A percentile compares a stretch with the other conserved stretches of the same genome.
Conservation (phyloP, 139 green algal genomes). For the Medakamo hakoo region DNA sequence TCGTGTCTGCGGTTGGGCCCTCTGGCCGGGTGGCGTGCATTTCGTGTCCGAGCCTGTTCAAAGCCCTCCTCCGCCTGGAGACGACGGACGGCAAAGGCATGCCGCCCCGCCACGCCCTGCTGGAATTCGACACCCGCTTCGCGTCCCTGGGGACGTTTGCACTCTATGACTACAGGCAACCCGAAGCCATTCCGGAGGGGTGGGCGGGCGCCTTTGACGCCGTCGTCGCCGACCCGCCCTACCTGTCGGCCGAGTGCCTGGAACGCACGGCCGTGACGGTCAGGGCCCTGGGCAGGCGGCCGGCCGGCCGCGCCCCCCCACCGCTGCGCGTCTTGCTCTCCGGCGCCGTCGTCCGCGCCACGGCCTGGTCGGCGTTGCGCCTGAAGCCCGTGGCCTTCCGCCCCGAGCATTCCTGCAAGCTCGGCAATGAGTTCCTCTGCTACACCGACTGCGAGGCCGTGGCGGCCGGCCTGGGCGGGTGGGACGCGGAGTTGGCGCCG, state of each 20-base stretch:
- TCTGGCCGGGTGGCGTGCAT: constrained; percentile 18
- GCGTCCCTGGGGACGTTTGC: constrained; percentile 19
- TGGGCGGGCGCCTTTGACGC: constrained; percentile 17
- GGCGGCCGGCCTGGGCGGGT: constrained; percentile 2
- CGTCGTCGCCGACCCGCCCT: constrained; percentile 33
- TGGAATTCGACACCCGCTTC: constrained; percentile 36
- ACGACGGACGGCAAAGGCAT: not conserved
- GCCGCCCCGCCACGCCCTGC: no score
- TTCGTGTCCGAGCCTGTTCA: constrained; percentile 25
- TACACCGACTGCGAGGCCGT: constrained; percentile 16
- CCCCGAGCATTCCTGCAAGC: constrained; percentile 23
- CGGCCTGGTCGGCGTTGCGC: constrained; percentile 6
- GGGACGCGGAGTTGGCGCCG: constrained; percentile 1
- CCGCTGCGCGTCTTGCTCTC: constrained; percentile 8
- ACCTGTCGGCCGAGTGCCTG: constrained; percentile 32
- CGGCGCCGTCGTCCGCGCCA: constrained; percentile 12
- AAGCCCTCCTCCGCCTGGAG: constrained; percentile 3
- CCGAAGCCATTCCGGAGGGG: constrained; percentile 9
- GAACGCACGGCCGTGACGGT: constrained; percentile 23
- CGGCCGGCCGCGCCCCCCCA: not conserved
- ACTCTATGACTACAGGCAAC: constrained; percentile 32
- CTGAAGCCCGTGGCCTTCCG: constrained; percentile 12
- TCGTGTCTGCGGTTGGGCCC: constrained; percentile 4
- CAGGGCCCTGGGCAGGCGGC: constrained; percentile 6
- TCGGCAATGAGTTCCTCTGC: constrained; percentile 26